A percentile compares a stretch with the other conserved stretches of the same genome.
phyloP scores from a whole-genome alignment of 306 rosid species.

The Benincasa hispida region DNA sequence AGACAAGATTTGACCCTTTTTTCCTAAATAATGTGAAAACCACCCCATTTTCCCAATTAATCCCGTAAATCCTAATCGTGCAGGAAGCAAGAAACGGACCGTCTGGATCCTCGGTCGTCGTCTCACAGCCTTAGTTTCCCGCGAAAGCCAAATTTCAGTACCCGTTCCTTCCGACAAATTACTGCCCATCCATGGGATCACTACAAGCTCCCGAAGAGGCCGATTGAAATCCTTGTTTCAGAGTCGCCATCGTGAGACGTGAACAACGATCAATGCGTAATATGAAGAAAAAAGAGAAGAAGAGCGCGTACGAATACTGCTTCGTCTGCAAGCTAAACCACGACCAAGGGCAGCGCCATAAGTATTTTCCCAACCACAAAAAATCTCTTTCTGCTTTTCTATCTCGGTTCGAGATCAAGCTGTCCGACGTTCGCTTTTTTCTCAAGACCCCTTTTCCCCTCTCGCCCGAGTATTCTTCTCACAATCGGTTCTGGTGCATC shows the following conservation, averaged over 20 bases:
- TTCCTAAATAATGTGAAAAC: too few species aligned
- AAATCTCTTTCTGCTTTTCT: conserved; percentile 59
- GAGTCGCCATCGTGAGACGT: neutral
- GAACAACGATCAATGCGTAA: neutral
- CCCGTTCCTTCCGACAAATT: neutral
- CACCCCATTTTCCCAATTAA: too few species aligned
- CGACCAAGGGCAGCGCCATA: conserved; percentile 71
- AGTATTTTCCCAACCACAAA: conserved; percentile 75
- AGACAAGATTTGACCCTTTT: too few species aligned
- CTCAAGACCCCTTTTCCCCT: conserved; percentile 44
- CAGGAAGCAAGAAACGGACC: neutral
- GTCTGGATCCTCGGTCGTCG: neutral
- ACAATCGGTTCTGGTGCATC: conserved; percentile 70
- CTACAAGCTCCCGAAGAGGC: neutral
- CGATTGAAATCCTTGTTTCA: conserved; percentile 15
- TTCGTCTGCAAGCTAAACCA: conserved; percentile 62
- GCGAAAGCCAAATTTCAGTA: neutral
- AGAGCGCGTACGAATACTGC: conserved; percentile 61
- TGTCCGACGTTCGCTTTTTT: conserved; percentile 47
- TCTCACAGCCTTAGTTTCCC: neutral
- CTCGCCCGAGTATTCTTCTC: conserved; percentile 38
- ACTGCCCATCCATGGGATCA: neutral
- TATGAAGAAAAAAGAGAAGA: conserved; percentile 19
- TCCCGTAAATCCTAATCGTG: too few species aligned
- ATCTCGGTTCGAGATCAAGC: conserved; percentile 54